Evolutionary conservation across 2,329 filamentous ascomycete species (phyloP).

Genomic region (Aureobasidium sp.): DNA sequence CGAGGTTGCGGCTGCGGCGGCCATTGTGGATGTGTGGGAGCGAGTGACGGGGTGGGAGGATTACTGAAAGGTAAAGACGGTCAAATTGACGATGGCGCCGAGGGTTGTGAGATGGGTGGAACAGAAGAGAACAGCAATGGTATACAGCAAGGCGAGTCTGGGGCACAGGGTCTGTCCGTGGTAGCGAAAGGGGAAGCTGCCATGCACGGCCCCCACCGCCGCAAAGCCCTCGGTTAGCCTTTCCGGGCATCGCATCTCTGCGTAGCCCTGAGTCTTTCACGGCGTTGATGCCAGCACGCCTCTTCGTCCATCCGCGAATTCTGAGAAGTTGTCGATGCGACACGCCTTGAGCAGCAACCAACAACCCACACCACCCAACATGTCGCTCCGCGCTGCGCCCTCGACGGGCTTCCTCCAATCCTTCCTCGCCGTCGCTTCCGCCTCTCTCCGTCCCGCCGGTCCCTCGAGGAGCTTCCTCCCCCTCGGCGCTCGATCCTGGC

Average conservation of each 20-base stretch:
- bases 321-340: conserved; percentile 3
- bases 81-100: background rate
- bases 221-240: background rate
- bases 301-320: background rate
- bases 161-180: conserved; percentile 11
- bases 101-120: background rate
- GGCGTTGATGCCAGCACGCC: background rate
- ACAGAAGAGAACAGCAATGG: background rate
- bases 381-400: conserved; percentile 32
- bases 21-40: conserved; percentile 39
- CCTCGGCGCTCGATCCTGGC: conserved; percentile 33
- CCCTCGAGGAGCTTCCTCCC: conserved; percentile 38
- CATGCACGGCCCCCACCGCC: conserved; percentile 10
- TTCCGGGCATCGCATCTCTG: background rate
- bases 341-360: background rate
- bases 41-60: background rate
- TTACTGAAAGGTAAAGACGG: background rate
- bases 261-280: background rate
- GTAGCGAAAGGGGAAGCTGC: conserved; percentile 31
- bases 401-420: conserved; percentile 36
- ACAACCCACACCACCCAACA: conserved; percentile 15
- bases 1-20: conserved; percentile 50
- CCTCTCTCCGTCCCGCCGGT: conserved; percentile 29
- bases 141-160: conserved; percentile 8
- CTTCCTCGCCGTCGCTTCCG: conserved; percentile 45